These are phyloP conservation scores for Polygonum maritimum DNA, from an alignment of 148 eudicot genomes.

Conservation along the genomic window DNA sequence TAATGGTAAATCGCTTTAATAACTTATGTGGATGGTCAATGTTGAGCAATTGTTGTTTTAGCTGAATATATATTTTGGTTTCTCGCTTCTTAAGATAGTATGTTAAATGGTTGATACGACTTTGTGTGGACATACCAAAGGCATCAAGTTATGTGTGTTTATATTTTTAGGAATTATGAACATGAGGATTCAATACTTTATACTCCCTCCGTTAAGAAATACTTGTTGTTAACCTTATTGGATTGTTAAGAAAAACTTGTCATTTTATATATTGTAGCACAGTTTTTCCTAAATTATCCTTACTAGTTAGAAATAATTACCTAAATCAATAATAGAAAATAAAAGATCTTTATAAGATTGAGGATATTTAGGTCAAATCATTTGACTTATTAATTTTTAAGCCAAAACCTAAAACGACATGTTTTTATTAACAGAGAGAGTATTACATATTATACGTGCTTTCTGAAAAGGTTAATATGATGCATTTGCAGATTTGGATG, in stretches of 20 bases:
- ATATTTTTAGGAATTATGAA: neutral
- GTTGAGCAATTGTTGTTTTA: neutral
- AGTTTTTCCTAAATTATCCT: too few species aligned
- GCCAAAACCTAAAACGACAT: too few species aligned
- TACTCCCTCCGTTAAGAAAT: too few species aligned
- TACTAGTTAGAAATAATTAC: too few species aligned
- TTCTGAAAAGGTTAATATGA: neutral
- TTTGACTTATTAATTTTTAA: too few species aligned
- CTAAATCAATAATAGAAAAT: too few species aligned
- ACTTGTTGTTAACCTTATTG: too few species aligned
- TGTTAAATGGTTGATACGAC: neutral
- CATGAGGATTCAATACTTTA: neutral
- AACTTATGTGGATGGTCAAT: neutral
- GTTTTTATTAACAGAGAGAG: too few species aligned
- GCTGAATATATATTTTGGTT: neutral
- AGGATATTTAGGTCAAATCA: too few species aligned
- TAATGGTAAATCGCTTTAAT: neutral
- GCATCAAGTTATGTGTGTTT: neutral
- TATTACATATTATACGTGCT: neutral
- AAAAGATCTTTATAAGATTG: too few species aligned
- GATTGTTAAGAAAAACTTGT: too few species aligned
- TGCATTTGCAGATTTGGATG: constrained; percentile 45
- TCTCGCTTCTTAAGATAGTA: neutral
- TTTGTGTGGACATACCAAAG: neutral
- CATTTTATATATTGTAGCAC: too few species aligned